These are phyloP conservation scores for Porphyrellus cyaneotinctus DNA, from an alignment of 768 basidiomycete genomes.

Conservation along the genomic window DNA sequence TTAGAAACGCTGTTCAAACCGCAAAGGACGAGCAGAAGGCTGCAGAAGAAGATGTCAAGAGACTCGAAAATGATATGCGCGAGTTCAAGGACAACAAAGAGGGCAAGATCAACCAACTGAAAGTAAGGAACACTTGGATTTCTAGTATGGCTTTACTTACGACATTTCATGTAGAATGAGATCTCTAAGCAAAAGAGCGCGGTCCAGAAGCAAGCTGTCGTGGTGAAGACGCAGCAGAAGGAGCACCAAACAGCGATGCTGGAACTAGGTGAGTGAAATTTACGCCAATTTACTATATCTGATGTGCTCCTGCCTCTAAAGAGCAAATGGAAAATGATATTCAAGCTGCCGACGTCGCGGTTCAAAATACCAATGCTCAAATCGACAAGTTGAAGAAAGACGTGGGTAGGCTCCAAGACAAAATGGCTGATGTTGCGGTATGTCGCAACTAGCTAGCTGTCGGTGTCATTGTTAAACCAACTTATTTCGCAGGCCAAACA, in stretches of 20 bases:
- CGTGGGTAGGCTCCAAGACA: slow-evolving; percentile 51
- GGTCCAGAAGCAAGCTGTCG: slow-evolving; percentile 74
- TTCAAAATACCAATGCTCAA: slow-evolving; percentile 35
- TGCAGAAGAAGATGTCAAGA: slow-evolving; percentile 74
- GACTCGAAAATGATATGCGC: slow-evolving; percentile 93
- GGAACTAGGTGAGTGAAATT: slow-evolving; percentile 66
- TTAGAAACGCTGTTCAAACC: slow-evolving; percentile 53
- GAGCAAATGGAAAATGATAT: slow-evolving; percentile 34
- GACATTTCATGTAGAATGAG: slow-evolving; percentile 40
- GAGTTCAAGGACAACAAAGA: slow-evolving; percentile 99
- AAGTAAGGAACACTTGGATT: slow-evolving; percentile 44
- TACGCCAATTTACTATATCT: neutral
- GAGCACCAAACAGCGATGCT: slow-evolving; percentile 83
- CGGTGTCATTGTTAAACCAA: neutral
- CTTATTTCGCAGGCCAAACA: slow-evolving; percentile 43
- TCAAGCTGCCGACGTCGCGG: slow-evolving; percentile 17
- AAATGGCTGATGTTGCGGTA: slow-evolving; percentile 36
- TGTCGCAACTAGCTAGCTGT: neutral
- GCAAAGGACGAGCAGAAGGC: slow-evolving; percentile 74
- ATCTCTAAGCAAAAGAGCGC: slow-evolving; percentile 79
- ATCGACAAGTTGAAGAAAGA: slow-evolving; percentile 59
- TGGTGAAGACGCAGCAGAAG: slow-evolving; percentile 84
- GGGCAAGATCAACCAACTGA: slow-evolving; percentile 91
- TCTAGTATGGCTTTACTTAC: neutral
- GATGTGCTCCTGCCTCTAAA: neutral